phyloP scores from a whole-genome alignment of 2,329 filamentous ascomycete species.

The Colletotrichum kahawae region DNA sequence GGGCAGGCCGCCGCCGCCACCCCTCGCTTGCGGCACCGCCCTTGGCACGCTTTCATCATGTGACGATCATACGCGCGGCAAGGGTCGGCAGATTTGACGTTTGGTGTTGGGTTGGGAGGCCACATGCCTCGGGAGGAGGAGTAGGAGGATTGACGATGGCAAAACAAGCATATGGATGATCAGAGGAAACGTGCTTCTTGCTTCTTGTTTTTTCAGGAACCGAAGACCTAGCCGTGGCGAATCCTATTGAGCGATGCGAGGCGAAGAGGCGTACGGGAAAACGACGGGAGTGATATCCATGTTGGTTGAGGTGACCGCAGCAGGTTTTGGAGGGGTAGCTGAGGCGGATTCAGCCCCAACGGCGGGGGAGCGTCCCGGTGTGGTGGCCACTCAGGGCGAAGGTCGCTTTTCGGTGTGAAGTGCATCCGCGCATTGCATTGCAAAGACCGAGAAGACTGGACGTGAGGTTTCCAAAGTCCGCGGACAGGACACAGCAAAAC shows the following conservation, averaged over 20 bases:
- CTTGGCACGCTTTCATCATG: background rate
- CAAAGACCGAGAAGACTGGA: background rate
- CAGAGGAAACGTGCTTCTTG: background rate
- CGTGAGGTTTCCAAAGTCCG: background rate
- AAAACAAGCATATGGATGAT: background rate
- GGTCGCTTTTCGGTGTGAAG: background rate
- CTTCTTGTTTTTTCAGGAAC: background rate
- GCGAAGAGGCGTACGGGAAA: background rate
- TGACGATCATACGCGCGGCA: conserved; percentile 3
- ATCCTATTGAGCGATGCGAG: background rate
- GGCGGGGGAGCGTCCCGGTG: background rate
- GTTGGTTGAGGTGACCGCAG: background rate
- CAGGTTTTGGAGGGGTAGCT: conserved; percentile 1
- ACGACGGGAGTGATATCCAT: background rate
- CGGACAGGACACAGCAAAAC: background rate
- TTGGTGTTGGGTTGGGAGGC: background rate
- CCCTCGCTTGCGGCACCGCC: background rate
- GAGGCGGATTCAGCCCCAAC: conserved; percentile 19
- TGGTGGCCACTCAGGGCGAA: background rate
- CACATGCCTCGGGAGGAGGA: background rate
- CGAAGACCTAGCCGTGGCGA: background rate
- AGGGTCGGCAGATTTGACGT: background rate
- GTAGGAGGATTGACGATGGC: background rate
- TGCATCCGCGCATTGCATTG: background rate
- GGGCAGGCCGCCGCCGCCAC: background rate